Base-by-base conservation (phyloP, 1,284 basidiomycete species). In the Rhizoctonia solani region DNA sequence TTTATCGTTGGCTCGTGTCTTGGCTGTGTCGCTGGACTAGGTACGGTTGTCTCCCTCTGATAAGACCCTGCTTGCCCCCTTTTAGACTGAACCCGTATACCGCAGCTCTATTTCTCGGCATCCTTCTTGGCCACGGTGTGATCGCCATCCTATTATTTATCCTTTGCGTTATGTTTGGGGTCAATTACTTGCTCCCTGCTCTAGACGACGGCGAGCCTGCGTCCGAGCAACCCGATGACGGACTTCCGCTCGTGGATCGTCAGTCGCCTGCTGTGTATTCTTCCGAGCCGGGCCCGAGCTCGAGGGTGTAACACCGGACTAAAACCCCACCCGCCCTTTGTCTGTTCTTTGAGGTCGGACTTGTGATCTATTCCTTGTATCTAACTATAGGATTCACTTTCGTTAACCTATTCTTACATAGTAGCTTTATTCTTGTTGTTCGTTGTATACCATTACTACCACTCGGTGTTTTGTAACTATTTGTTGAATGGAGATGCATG, bases 61-160 rank as follows among this genome's bases (percentile, higher is more conserved):
- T 39, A 23, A 9, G n/a, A 59, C 32, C 29, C 29, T 50, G 32
- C 37, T 8, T 16, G 37, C 37, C 58, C 19, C 27, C 11, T n/a
- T 25, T 8, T 23, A 13, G 13, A 1, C 30, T 9, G 13, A 6
- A 6, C 5, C 44, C n/a, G n/a, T n/a, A n/a, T n/a, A n/a, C 44
- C 44, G 1, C 32, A 63, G 59, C 32, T 1, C 46, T 63, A 11
- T 63, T 63, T 21, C 37, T 52, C 19, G 59, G 59, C 13, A 63
- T 63, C 19, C 32, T 63, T 5, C 47, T 63, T 23, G 59, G 59
- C 9, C 59, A 63, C n/a, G 59, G 59, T n/a, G 30, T 63, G 21
- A 90, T 91, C 70, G 89, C 90, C 87, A 82, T 90, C n/a, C 89
- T 90, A 71, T 90, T 88, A 0, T 76, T 89, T n/a, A 86, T 90